Evolutionary conservation across 2,329 filamentous ascomycete genomes (phyloP), one percentile per base, ranked within the genome.

Genomic region (Purpureocillium takamizusanense): DNA sequence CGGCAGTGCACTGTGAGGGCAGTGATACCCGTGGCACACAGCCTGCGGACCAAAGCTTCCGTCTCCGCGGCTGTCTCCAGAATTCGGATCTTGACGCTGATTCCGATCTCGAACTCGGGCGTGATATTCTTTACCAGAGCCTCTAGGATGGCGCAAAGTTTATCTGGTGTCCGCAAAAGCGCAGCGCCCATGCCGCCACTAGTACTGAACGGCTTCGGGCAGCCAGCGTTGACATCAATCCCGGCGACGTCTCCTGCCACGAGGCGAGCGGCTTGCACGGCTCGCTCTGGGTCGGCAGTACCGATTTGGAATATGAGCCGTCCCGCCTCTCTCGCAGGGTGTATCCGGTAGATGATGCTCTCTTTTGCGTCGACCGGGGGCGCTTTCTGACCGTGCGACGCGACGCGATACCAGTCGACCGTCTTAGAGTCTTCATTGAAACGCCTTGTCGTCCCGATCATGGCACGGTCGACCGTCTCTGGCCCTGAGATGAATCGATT

Each of bases 221-320:
- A 98, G n/a, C 92, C 92, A 0, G 92, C 88, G 59, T 98, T 98
- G 45, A 98, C 83, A 59, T 97, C 92, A 50, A 98, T 95, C 43
- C 92, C 92, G 1, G 82, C 81, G 3, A 98, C 92, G 61, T 97
- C 87, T 11, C 67, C 74, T 0, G 89, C 92, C 15, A 98, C 83
- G 13, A 95, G 65, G 38, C 80, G 80, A 2, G 90, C 88, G 1
- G 90, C 89, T 57, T 84, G 67, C 0, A 97, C 89, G 1, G 92
- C 92, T 23, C 81, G 74, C 11, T 83, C 80, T 0, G 92, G 87
- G 42, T 84, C 81, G 9, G 88, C 78, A 1, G 90, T 95, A 42
- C 92, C 92, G 42, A 98, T 80, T 59, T 98, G 92, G 60, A 92
- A 97, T 42, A 98, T 83, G 38, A 94, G 72, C 44, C 74, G 79